Evolutionary conservation across 2,329 filamentous ascomycete genomes (phyloP), one percentile per base, ranked within the genome.

Genomic region (Curvularia verruculosa): DNA sequence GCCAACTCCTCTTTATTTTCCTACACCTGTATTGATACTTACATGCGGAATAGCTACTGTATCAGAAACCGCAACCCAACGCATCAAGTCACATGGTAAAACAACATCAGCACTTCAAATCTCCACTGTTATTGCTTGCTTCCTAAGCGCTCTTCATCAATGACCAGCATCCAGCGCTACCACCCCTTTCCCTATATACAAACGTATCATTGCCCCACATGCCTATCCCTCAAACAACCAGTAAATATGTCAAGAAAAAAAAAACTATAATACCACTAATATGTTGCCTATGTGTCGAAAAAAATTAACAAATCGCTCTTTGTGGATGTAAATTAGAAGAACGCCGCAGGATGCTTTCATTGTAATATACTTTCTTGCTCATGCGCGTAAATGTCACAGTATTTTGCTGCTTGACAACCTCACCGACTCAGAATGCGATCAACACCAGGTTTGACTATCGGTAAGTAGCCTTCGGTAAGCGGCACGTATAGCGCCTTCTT

Each of bases 401-500:
- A 12, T 8, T 44, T 26, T 18, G 12, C 19, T 19, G 13, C 13
- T 15, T 10, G 26, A 4, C 15, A 26, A 19, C 3, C n/a, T 47
- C 43, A 53, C 18, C 50, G 52, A 3, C 60, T 58, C 19, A 69
- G 31, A 13, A 64, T 59, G 1, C 21, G 24, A 18, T 67, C 63
- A 6, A 69, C 65, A 18, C 23, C 53, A n/a, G 55, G 60, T 53
- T 61, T 65, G 4, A 66, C 65, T 1, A 37, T 53, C 0, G 46
- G 45, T 45, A 67, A 39, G 24, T 58, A 61, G 5, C 68, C 68
- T 31, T 71, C 68, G 2, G 59, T 61, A 5, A 57, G 36, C 3
- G 68, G 65, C 4, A 71, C 57, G n/a, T 56, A 65, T n/a, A 73
- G 31, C 1, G 60, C 71, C 54, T 70, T 71, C 49, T 69, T 69